Evolutionary conservation across 208 protist genomes (phyloP), one percentile per base, ranked within the genome.

Genomic region (Strigomonas galati): DNA sequence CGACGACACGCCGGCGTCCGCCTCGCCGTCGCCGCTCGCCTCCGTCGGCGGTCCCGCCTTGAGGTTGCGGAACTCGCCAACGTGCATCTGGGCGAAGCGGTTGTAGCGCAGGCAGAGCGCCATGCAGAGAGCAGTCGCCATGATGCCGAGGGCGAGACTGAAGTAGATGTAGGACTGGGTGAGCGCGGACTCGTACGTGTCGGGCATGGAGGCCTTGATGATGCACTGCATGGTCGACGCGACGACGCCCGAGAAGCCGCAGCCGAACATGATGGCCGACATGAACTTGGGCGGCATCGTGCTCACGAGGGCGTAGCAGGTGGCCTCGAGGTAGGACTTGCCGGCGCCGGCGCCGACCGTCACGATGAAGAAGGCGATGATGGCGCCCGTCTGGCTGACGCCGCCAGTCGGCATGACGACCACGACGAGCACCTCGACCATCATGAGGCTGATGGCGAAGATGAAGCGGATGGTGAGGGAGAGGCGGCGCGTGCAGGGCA

Each of bases 231-330:
- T 62, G 53, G 84, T 43, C 10, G 81, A 87, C 67, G 87, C 79
- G 70, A 88, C 57, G 31, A 92, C 56, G 15, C 77, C 76, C 14
- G 81, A 74, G 24, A 91, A 69, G 10, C 72, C 75, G 40, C 89
- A 63, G 44, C 92, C 92, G 72, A 69, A 82, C 76, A 92, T 85
- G 24, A 75, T 69, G 10, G 74, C 84, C 59, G 82, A 82, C 65
- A 85, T 91, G 66, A 93, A 95, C 67, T 86, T 85, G 37, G 76
- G 79, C 30, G 91, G 91, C 62, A 97, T 89, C 14, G 79, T 75
- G 26, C 76, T 84, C 10, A 81, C 85, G 30, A 97, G 71, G 9
- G 89, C 91, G 55, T 92, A 92, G 15, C 85, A 81, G 40, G 76
- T 82, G n/a, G 88, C 84, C 59, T 96, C 81, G 61, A 79, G 84